Evolutionary conservation across 805 yeast genomes (phyloP).

Genomic region (Ogataea sp.): DNA sequence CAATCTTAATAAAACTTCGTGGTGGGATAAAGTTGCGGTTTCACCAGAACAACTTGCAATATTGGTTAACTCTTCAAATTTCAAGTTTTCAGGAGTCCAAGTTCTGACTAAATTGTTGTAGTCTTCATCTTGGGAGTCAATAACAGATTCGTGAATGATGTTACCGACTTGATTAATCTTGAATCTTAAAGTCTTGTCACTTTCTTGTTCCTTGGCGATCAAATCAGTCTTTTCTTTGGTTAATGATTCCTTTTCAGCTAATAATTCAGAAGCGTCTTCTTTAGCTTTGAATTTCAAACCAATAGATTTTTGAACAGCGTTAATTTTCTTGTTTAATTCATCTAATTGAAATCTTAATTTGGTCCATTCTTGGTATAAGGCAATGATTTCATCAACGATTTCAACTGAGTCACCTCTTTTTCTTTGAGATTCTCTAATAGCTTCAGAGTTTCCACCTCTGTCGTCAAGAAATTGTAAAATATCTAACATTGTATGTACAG

Average conservation of each 20-base stretch:
- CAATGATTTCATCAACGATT: slow-evolving; percentile 89
- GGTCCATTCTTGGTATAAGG: slow-evolving; percentile 89
- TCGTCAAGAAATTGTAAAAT: slow-evolving; percentile 87
- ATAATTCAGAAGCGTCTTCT: slow-evolving; percentile 83
- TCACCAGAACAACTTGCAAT: slow-evolving; percentile 72
- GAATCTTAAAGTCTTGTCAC: slow-evolving; percentile 62
- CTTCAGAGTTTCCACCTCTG: slow-evolving; percentile 94
- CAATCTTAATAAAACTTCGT: slow-evolving; percentile 85
- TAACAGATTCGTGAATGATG: slow-evolving; percentile 88
- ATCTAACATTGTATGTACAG: slow-evolving; percentile 76
- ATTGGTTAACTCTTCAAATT: slow-evolving; percentile 44
- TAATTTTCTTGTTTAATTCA: slow-evolving; percentile 79
- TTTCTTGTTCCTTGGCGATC: slow-evolving; percentile 62
- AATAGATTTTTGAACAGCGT: slow-evolving; percentile 86
- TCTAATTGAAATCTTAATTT: slow-evolving; percentile 84
- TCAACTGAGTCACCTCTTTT: slow-evolving; percentile 95
- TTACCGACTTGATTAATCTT: slow-evolving; percentile 92
- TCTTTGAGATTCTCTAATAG: slow-evolving; percentile 77
- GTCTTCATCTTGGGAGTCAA: slow-evolving; percentile 80
- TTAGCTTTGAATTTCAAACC: slow-evolving; percentile 90
- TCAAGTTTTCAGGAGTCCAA: slow-evolving; percentile 71
- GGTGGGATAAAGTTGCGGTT: slow-evolving; percentile 82
- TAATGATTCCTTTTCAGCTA: slow-evolving; percentile 72
- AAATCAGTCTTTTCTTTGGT: slow-evolving; percentile 62
- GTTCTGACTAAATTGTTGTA: slow-evolving; percentile 81